phyloP scores from a whole-genome alignment of 2,329 filamentous ascomycete genomes.

The Arachnomyces sp. region DNA sequence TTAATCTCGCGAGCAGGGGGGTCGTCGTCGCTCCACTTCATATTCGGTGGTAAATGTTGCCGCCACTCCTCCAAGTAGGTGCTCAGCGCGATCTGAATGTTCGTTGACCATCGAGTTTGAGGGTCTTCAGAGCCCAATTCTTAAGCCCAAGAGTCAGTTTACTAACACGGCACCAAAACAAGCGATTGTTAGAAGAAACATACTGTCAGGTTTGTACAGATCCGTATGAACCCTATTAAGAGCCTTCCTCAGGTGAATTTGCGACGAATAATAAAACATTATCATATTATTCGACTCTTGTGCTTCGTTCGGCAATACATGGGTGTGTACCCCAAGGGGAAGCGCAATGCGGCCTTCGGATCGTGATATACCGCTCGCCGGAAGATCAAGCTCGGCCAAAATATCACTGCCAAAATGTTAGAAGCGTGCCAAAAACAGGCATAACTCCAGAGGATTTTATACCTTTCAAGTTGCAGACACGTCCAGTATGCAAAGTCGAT shows the following conservation, averaged over 20 bases:
- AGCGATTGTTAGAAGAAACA: constrained; percentile 9
- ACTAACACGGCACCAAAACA: neutral
- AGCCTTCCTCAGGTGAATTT: constrained; percentile 51
- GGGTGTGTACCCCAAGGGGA: constrained; percentile 29
- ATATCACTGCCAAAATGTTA: constrained; percentile 57
- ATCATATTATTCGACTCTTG: constrained; percentile 32
- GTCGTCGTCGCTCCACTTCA: constrained; percentile 61
- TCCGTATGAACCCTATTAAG: constrained; percentile 49
- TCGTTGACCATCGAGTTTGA: constrained; percentile 28
- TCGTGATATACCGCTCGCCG: constrained; percentile 51
- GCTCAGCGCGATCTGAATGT: constrained; percentile 34
- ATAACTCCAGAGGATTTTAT: constrained; percentile 9
- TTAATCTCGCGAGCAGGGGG: constrained; percentile 68
- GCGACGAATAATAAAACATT: constrained; percentile 53
- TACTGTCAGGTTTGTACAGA: constrained; percentile 41
- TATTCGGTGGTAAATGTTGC: constrained; percentile 35
- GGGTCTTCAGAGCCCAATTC: constrained; percentile 20
- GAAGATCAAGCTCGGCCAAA: constrained; percentile 70
- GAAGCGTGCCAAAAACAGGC: neutral
- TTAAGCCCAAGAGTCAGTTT: neutral
- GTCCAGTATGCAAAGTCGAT: constrained; percentile 82
- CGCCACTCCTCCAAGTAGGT: constrained; percentile 49
- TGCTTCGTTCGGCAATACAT: constrained; percentile 25
- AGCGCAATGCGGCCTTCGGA: constrained; percentile 41
- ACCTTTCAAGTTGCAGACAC: constrained; percentile 86